These are phyloP conservation scores for Cryptococcus neoformans DNA, from an alignment of 1,284 basidiomycete genomes.

Conservation along the genomic window DNA sequence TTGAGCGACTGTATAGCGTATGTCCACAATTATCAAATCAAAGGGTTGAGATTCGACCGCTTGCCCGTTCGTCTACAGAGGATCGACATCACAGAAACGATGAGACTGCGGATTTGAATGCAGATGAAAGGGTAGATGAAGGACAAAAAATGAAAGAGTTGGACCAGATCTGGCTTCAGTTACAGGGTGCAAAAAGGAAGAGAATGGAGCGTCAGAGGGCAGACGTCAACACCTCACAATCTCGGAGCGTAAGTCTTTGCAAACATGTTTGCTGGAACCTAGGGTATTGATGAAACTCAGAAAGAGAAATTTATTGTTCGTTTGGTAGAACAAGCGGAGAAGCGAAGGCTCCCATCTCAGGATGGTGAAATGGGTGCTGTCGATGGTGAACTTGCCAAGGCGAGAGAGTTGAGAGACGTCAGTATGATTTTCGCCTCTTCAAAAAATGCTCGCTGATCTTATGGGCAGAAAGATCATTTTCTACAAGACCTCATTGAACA, in stretches of 20 bases:
- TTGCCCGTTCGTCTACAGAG: conserved; percentile 24
- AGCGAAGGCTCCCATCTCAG: conserved; percentile 19
- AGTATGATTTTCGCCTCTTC: not conserved
- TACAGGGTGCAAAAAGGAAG: conserved; percentile 28
- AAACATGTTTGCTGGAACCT: not conserved
- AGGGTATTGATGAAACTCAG: conserved; percentile 1
- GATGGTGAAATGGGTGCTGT: conserved; percentile 19
- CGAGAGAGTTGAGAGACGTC: conserved; percentile 29
- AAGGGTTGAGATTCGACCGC: conserved; percentile 71
- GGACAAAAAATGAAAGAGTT: conserved; percentile 34
- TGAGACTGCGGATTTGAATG: conserved; percentile 59
- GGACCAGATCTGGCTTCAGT: conserved; percentile 37
- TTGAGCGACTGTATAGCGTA: conserved; percentile 75
- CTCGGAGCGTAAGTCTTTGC: conserved; percentile 8
- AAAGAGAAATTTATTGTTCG: conserved; percentile 20
- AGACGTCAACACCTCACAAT: conserved; percentile 14
- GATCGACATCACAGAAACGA: not conserved
- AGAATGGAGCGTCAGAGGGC: conserved; percentile 22
- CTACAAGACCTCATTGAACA: conserved; percentile 22
- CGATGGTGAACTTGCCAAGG: conserved; percentile 26
- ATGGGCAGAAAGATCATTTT: conserved; percentile 20
- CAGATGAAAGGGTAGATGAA: conserved; percentile 16
- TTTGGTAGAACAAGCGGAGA: conserved; percentile 19
- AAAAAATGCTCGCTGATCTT: not conserved
- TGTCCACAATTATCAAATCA: conserved; percentile 83